These are phyloP conservation scores for Ophiosphaerella herpotricha DNA, from an alignment of 2,329 filamentous ascomycete species.

Conservation along the genomic window DNA sequence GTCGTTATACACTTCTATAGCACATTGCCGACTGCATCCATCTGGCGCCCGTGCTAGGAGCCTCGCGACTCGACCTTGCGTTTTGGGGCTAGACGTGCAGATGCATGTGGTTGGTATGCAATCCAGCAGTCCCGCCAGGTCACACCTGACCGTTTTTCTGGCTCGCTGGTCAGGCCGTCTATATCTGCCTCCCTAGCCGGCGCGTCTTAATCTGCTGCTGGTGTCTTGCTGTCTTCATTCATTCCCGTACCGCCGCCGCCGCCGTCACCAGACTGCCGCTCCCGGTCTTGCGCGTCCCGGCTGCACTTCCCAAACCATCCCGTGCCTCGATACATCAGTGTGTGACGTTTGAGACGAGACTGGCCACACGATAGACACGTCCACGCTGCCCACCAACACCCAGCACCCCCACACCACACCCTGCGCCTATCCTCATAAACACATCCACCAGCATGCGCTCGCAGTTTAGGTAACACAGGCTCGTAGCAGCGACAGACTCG, in stretches of 20 bases:
- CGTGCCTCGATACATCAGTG: conserved; percentile 28
- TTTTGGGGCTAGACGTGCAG: conserved; percentile 9
- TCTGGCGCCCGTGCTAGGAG: no score
- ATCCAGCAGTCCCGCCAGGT: neutral
- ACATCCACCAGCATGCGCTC: conserved; percentile 33
- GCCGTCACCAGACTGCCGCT: conserved; percentile 36
- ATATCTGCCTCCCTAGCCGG: neutral
- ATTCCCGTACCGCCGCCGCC: conserved; percentile 15
- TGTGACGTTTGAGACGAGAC: conserved; percentile 29
- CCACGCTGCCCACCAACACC: conserved; percentile 3
- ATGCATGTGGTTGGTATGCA: conserved; percentile 2
- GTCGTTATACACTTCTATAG: no score
- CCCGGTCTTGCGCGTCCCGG: conserved; percentile 33
- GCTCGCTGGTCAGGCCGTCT: no score
- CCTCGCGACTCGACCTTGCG: conserved; percentile 6
- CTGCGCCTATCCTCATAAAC: neutral
- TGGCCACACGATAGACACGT: conserved; percentile 8
- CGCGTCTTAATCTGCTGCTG: no score
- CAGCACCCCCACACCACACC: conserved; percentile 8
- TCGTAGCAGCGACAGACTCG: conserved; percentile 23
- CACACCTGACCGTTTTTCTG: no score
- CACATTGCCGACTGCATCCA: no score
- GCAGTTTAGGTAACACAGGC: conserved; percentile 36
- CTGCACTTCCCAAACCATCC: conserved; percentile 26
- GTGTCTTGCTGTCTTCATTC: no score